phyloP scores from a whole-genome alignment of 345 rosid species.

The Eucalyptus microcorys region DNA sequence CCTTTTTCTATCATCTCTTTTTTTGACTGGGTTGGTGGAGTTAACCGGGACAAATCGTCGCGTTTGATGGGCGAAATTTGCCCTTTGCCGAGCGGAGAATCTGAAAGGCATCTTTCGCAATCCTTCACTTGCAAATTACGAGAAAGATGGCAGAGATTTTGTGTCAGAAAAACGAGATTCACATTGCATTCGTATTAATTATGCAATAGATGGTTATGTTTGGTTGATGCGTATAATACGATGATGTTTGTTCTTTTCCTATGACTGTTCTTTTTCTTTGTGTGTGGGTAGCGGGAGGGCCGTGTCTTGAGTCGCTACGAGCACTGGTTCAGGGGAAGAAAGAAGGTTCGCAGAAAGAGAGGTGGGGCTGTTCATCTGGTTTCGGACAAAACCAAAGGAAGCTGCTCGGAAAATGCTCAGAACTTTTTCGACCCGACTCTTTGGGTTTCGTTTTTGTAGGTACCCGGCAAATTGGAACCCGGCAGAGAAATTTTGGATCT shows the following conservation, averaged over 20 bases:
- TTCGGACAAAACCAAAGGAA: not conserved
- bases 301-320: not conserved
- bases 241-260: not conserved
- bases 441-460: not conserved
- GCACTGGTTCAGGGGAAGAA: not conserved
- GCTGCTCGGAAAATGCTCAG: not conserved
- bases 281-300: not conserved
- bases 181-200: not conserved
- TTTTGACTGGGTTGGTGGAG: not conserved
- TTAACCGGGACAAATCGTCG: not conserved
- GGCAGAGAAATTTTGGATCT: not conserved
- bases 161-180: not conserved
- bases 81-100: not conserved
- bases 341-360: not conserved
- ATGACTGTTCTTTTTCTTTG: not conserved
- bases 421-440: not conserved
- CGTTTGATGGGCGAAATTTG: not conserved
- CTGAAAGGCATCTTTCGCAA: not conserved
- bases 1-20: not conserved
- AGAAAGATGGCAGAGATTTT: not conserved
- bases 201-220: not conserved
- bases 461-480: not conserved
- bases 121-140: not conserved
- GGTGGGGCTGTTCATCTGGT: not conserved
- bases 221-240: not conserved